Conservation (phyloP, 2,329 filamentous ascomycete species). For the Metarhizium guizhouense region DNA sequence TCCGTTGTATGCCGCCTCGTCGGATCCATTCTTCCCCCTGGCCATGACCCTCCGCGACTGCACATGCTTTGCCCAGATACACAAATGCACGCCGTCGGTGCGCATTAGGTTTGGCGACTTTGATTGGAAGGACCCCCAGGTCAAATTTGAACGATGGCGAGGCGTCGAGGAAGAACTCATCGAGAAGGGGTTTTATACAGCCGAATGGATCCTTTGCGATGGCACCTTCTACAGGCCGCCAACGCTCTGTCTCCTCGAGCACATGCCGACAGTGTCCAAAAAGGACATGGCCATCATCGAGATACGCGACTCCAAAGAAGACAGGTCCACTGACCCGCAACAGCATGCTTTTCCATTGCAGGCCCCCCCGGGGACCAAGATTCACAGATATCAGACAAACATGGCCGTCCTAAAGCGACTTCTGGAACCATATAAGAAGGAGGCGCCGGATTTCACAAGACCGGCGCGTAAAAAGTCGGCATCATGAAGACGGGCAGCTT, state of each 20-base stretch:
- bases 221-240: slow-evolving; percentile 25
- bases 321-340: not conserved
- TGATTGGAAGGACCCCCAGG: slow-evolving; percentile 61
- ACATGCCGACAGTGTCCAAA: not conserved
- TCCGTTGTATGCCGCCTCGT: slow-evolving; percentile 31
- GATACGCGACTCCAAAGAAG: slow-evolving; percentile 7
- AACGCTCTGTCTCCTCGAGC: slow-evolving; percentile 20
- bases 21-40: slow-evolving; percentile 45
- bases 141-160: slow-evolving; percentile 63
- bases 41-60: slow-evolving; percentile 80
- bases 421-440: slow-evolving; percentile 5
- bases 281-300: slow-evolving; percentile 12
- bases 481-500: not conserved
- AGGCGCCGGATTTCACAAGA: not conserved
- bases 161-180: slow-evolving; percentile 54
- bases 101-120: slow-evolving; percentile 63
- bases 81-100: slow-evolving; percentile 23
- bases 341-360: not conserved
- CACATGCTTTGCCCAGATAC: slow-evolving; percentile 61
- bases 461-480: not conserved
- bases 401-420: slow-evolving; percentile 6
- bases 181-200: slow-evolving; percentile 60
- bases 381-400: slow-evolving; percentile 14
- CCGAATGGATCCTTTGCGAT: slow-evolving; percentile 26
- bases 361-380: slow-evolving; percentile 2